Evolutionary conservation across 2,329 filamentous ascomycete genomes (phyloP).

Genomic region (Fusarium armeniacum): DNA sequence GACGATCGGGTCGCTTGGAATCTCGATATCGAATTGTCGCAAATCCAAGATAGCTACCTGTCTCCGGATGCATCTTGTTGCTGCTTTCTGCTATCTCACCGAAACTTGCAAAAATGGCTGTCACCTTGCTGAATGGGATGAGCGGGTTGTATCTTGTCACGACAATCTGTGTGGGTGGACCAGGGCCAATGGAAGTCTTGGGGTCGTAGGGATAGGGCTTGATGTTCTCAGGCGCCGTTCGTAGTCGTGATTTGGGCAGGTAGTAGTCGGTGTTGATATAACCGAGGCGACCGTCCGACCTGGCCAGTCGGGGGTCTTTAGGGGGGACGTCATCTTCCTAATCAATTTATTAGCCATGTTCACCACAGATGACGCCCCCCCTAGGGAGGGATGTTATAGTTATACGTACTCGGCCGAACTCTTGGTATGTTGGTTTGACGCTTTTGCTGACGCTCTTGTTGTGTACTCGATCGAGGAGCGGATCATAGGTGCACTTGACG

Average conservation of each 20-base stretch:
- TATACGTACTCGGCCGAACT: constrained; percentile 77
- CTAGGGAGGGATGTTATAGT: constrained; percentile 57
- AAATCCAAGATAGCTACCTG: constrained; percentile 93
- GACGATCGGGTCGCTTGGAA: constrained; percentile 61
- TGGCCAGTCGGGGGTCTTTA: constrained; percentile 84
- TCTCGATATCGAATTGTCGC: constrained; percentile 93
- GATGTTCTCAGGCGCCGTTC: constrained; percentile 81
- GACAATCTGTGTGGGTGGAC: constrained; percentile 89
- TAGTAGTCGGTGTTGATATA: constrained; percentile 79
- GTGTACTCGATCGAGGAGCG: constrained; percentile 65
- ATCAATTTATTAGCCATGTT: constrained; percentile 72
- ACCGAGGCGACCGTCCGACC: constrained; percentile 71
- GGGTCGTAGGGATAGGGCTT: constrained; percentile 86
- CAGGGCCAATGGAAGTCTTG: constrained; percentile 86
- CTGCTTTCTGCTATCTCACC: constrained; percentile 91
- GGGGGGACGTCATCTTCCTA: constrained; percentile 85
- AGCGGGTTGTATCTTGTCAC: constrained; percentile 97
- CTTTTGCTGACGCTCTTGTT: constrained; percentile 67
- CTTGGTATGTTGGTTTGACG: constrained; percentile 72
- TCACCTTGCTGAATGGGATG: constrained; percentile 82
- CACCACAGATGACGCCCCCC: constrained; percentile 73
- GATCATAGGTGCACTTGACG: constrained; percentile 73
- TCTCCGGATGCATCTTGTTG: constrained; percentile 95
- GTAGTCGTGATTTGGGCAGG: constrained; percentile 78
- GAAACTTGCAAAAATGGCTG: constrained; percentile 81